These are phyloP conservation scores for Populus trichocarpa DNA, from an alignment of 441 rosid genomes.

Conservation along the genomic window DNA sequence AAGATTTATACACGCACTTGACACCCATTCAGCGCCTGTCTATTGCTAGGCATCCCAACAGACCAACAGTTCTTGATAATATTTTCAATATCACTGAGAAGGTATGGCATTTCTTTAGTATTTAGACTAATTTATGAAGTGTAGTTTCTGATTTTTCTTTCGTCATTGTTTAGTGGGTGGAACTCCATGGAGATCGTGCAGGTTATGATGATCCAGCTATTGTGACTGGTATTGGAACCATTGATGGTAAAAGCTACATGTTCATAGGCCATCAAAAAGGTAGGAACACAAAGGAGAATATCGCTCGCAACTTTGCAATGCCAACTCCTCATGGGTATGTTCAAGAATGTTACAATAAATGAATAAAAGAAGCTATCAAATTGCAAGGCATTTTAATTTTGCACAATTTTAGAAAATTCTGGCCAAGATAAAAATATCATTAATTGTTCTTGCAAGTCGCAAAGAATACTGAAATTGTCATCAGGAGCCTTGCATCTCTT, in stretches of 20 bases:
- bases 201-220: slow-evolving; percentile 98
- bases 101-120: slow-evolving; percentile 37
- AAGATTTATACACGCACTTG: slow-evolving; percentile 72
- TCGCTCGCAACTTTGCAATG: slow-evolving; percentile 92
- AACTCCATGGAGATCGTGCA: slow-evolving; percentile 96
- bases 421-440: background rate
- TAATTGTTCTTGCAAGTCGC: background rate
- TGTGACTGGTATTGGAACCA: slow-evolving; percentile 85
- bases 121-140: background rate
- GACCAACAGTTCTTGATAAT: slow-evolving; percentile 96
- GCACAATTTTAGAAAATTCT: background rate
- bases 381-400: background rate
- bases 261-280: slow-evolving; percentile 99
- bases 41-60: slow-evolving; percentile 93
- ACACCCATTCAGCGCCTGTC: slow-evolving; percentile 88
- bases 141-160: background rate
- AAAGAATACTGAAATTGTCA: background rate
- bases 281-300: slow-evolving; percentile 92
- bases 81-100: slow-evolving; percentile 83
- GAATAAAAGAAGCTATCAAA: background rate
- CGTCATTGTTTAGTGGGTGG: slow-evolving; percentile 59
- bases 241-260: slow-evolving; percentile 82
- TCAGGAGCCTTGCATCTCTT: background rate
- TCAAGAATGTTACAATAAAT: background rate
- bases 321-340: slow-evolving; percentile 98